Evolutionary conservation across 148 eudicot genomes (phyloP), one percentile per base, ranked within the genome.

Genomic region (Chenopodium album): DNA sequence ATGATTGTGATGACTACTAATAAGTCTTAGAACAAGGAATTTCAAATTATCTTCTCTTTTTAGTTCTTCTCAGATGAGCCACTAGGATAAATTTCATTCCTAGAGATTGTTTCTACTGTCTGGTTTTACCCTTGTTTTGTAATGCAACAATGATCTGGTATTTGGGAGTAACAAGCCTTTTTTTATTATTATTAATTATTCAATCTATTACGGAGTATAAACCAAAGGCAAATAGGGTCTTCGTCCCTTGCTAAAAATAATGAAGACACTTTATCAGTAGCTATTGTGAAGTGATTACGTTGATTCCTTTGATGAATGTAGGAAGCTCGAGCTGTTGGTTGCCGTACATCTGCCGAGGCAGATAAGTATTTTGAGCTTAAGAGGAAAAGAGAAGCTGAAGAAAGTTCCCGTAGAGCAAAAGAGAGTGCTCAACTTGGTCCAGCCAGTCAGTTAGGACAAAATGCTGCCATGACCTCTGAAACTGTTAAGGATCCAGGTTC

Each of bases 271-370:
- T 14, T 59, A 59, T 59, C 4, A 13, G 63, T 17, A 59, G 41
- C 41, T 69, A 41, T 54, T 37, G 16, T 71, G 20, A 20, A 69
- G 56, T 13, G 54, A 52, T 9, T 48, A 13, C 23, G 26, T 50
- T 2, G 54, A 16, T 47, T 74, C 66, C 52, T 17, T 1, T 75
- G 19, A 75, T 48, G 46, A 47, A 78, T 89, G 78, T 85, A 94
- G 98, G 97, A 91, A 70, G 98, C 98, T 83, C 89, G 93, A 82
- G 93, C 92, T 85, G 93, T 93, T 83, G 97, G 98, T 66, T 94
- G 98, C 79, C 90, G 90, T 76, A 92, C 97, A 60, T 91, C 94
- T 65, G 90, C 87, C 48, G 91, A 92, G 86, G 98, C 92, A 13
- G 90, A 94, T 83, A 90, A 89, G 83, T 94, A 79, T 79, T 85